Evolutionary conservation across 257 asterid species (phyloP).

Genomic region (Solanum dulcamara): DNA sequence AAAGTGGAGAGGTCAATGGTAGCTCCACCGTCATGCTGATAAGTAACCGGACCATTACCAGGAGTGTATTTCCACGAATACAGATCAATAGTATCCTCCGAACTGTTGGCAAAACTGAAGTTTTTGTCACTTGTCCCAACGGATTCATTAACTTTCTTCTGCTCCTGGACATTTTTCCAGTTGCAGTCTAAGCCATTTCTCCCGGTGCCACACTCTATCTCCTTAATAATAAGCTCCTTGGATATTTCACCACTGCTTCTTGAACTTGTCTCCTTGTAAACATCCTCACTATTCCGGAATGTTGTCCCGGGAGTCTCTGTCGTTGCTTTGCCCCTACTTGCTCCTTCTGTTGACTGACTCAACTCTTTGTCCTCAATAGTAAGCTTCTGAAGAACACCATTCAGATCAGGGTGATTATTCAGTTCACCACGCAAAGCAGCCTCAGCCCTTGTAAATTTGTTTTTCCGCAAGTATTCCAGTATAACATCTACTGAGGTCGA

Average conservation of each 20-base stretch:
- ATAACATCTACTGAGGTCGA: slow-evolving; percentile 62
- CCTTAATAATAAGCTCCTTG: slow-evolving; percentile 84
- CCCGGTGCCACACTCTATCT: slow-evolving; percentile 64
- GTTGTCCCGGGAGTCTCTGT: slow-evolving; percentile 22
- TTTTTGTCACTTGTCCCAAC: slow-evolving; percentile 47
- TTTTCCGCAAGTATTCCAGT: slow-evolving; percentile 59
- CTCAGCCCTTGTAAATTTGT: slow-evolving; percentile 78
- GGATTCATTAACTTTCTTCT: slow-evolving; percentile 33
- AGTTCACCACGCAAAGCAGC: slow-evolving; percentile 85
- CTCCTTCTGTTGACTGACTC: slow-evolving; percentile 31
- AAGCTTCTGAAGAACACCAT: slow-evolving; percentile 51
- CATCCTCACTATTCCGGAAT: slow-evolving; percentile 23
- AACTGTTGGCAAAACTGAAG: slow-evolving; percentile 42
- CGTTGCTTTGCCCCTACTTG: slow-evolving; percentile 27
- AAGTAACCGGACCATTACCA: slow-evolving; percentile 33
- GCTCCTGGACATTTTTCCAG: slow-evolving; percentile 42
- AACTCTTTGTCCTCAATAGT: slow-evolving; percentile 46
- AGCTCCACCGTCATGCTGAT: slow-evolving; percentile 34
- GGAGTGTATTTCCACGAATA: slow-evolving; percentile 43
- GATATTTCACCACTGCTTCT: slow-evolving; percentile 31
- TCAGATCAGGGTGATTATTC: slow-evolving; percentile 54
- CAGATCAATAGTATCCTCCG: slow-evolving; percentile 58
- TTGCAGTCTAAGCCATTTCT: slow-evolving; percentile 44
- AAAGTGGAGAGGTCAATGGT: slow-evolving; percentile 37
- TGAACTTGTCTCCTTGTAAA: slow-evolving; percentile 21